A percentile compares a stretch with the other conserved stretches of the same genome.
These are phyloP conservation scores for Sugiyamaella floridensis DNA, from an alignment of 805 yeast species.

Conservation along the genomic window DNA sequence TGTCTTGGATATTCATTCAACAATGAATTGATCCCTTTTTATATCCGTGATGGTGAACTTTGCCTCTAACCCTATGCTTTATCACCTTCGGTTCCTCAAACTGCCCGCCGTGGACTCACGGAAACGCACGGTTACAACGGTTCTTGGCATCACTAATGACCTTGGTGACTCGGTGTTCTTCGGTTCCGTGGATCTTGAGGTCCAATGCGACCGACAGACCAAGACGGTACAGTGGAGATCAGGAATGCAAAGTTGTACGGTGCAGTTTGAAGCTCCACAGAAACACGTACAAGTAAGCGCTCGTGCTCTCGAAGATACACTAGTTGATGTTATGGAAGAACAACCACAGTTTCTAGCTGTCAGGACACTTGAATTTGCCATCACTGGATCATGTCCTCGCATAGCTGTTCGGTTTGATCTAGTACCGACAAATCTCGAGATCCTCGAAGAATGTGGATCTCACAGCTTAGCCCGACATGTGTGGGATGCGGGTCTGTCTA, in stretches of 20 bases:
- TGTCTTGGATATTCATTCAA: constrained; percentile 22
- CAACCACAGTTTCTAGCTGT: constrained; percentile 10
- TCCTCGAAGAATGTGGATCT: constrained; percentile 34
- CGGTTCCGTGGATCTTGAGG: constrained; percentile 24
- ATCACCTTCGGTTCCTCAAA: constrained; percentile 33
- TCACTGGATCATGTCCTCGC: background rate
- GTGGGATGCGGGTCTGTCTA: constrained; percentile 37
- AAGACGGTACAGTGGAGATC: constrained; percentile 11
- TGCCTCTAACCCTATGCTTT: constrained; percentile 22
- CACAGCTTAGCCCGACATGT: constrained; percentile 38
- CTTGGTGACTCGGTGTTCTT: constrained; percentile 36
- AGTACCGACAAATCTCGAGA: constrained; percentile 2
- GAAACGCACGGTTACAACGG: constrained; percentile 11
- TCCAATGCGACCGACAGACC: background rate
- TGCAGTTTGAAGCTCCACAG: constrained; percentile 1
- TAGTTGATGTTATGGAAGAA: constrained; percentile 6
- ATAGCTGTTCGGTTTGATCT: background rate
- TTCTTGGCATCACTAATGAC: constrained; percentile 33
- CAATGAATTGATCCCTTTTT: background rate
- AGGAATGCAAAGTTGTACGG: constrained; percentile 9
- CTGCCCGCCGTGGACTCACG: constrained; percentile 18
- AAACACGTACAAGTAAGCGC: background rate
- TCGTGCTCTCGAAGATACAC: background rate
- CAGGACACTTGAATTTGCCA: constrained; percentile 1
- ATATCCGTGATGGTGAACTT: background rate